Conservation (phyloP, 2,329 filamentous ascomycete genomes). For the Paramyrothecium sp. region DNA sequence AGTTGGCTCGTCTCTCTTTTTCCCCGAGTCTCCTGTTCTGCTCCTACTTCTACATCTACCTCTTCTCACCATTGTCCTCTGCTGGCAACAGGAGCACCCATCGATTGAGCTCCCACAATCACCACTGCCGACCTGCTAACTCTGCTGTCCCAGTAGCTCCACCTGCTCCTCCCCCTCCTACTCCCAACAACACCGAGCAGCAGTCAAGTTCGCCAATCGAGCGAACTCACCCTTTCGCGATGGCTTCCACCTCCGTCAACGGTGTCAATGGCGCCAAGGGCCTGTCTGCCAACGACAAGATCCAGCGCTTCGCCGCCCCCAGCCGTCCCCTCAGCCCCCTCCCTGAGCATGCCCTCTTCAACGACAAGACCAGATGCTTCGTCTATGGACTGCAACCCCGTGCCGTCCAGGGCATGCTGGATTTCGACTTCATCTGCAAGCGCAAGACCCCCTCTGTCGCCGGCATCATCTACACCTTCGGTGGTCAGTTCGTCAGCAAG, state of each 20-base stretch:
- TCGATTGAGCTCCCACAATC: neutral
- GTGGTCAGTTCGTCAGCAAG: conserved; percentile 99
- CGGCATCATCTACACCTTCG: conserved; percentile 99
- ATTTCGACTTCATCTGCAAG: conserved; percentile 99
- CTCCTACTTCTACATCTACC: conserved; percentile 14
- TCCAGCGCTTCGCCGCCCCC: conserved; percentile 90
- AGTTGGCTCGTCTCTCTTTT: conserved; percentile 13
- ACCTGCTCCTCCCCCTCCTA: conserved; percentile 4
- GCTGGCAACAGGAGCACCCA: neutral
- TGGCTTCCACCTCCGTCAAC: conserved; percentile 49
- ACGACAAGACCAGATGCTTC: conserved; percentile 99
- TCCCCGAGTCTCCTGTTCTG: conserved; percentile 20
- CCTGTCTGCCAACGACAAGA: conserved; percentile 93
- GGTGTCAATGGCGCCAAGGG: conserved; percentile 33
- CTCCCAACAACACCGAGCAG: conserved; percentile 5
- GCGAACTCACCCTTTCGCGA: conserved; percentile 32
- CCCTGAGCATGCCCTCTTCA: conserved; percentile 89
- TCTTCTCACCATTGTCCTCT: conserved; percentile 2
- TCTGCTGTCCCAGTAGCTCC: neutral
- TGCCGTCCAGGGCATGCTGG: conserved; percentile 89
- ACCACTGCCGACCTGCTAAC: neutral
- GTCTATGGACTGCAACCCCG: conserved; percentile 98
- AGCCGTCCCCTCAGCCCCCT: conserved; percentile 90
- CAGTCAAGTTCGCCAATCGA: conserved; percentile 1
- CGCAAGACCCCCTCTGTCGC: conserved; percentile 92